Conservation (phyloP, 169 alveolate genomes). For the Hepatocystis sp. region DNA sequence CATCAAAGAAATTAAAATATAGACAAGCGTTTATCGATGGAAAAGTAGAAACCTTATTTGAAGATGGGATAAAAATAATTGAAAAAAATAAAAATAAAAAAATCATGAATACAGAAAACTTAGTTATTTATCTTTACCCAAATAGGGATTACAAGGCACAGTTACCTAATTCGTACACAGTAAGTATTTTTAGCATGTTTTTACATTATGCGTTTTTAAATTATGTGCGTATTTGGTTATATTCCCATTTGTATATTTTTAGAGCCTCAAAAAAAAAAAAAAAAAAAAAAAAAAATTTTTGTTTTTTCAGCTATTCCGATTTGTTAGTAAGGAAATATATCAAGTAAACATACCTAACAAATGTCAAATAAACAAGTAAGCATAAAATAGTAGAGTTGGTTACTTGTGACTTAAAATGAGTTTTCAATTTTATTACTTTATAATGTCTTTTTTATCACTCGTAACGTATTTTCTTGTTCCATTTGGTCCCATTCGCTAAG, state of each 20-base stretch:
- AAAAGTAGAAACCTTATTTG: constrained; percentile 75
- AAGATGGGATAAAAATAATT: constrained; percentile 72
- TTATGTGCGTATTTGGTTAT: neutral
- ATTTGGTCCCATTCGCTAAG: neutral
- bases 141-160: constrained; percentile 61
- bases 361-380: constrained; percentile 71
- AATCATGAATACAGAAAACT: constrained; percentile 54
- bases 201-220: neutral
- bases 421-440: too few species aligned
- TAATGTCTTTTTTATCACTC: too few species aligned
- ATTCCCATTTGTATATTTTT: neutral
- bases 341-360: constrained; percentile 74
- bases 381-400: neutral
- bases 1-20: constrained; percentile 71
- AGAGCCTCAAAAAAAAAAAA: too few species aligned
- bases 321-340: constrained; percentile 68
- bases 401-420: too few species aligned
- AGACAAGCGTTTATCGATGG: constrained; percentile 76
- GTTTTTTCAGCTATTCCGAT: constrained; percentile 41
- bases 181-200: neutral
- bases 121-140: constrained; percentile 59
- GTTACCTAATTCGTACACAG: constrained; percentile 72
- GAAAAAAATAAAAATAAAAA: constrained; percentile 74
- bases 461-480: neutral
- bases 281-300: too few species aligned